These are phyloP conservation scores for Castanea sativa DNA, from an alignment of 306 rosid species.

Conservation along the genomic window DNA sequence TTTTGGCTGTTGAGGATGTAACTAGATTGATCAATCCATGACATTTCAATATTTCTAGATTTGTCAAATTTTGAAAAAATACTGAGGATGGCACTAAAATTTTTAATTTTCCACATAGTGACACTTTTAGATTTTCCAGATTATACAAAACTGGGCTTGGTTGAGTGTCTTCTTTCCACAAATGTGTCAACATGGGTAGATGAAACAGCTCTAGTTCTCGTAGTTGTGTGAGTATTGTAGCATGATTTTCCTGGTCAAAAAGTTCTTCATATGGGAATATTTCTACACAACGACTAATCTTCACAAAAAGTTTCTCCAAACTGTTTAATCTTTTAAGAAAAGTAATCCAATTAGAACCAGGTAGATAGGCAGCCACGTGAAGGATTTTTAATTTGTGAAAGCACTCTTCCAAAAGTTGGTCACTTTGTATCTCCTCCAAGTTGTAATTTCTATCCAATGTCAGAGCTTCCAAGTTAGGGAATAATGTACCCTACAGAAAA, in stretches of 20 bases:
- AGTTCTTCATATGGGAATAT: not conserved
- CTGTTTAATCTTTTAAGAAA: too few species aligned
- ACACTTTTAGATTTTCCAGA: not conserved
- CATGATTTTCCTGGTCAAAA: not conserved
- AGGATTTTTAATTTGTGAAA: too few species aligned
- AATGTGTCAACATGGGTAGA: not conserved
- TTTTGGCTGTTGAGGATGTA: too few species aligned
- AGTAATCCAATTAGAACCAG: not conserved
- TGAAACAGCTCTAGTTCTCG: rapidly evolving
- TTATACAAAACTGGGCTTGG: not conserved
- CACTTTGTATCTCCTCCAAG: too few species aligned
- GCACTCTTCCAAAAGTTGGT: not conserved
- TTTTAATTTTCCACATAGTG: not conserved
- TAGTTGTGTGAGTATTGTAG: not conserved
- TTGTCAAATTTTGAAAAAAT: too few species aligned
- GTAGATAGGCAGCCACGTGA: rapidly evolving
- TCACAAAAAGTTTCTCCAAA: not conserved
- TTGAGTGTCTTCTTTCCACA: not conserved
- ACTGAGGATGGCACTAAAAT: not conserved
- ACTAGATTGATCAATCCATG: too few species aligned
- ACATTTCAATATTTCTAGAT: too few species aligned
- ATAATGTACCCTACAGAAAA: not conserved
- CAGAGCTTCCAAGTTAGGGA: too few species aligned
- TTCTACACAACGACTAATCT: not conserved
- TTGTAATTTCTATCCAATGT: too few species aligned